These are phyloP conservation scores for Trichoderma polysporum DNA, from an alignment of 2,329 filamentous ascomycete genomes.

Conservation along the genomic window DNA sequence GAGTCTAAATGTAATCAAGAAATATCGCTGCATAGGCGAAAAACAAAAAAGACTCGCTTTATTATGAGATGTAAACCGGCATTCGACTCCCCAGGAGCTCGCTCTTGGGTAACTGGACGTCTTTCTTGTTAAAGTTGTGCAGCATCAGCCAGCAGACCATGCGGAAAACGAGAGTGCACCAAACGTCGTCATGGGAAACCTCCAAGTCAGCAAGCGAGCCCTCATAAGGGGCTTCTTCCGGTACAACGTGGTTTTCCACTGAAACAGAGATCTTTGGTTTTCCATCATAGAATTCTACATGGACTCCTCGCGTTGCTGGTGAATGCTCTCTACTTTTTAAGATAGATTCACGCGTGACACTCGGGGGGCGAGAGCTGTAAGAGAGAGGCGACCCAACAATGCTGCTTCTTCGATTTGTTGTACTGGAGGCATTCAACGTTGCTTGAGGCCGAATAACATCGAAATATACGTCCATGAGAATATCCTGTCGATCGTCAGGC, in stretches of 20 bases:
- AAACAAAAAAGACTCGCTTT: background rate
- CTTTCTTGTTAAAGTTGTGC: conserved; percentile 57
- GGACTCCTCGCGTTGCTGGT: background rate
- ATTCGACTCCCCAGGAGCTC: conserved; percentile 55
- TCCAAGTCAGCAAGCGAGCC: conserved; percentile 27
- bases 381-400: conserved; percentile 28
- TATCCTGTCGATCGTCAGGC: conserved; percentile 49
- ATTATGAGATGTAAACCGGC: conserved; percentile 52
- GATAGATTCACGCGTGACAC: background rate
- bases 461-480: conserved; percentile 56
- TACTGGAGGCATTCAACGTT: conserved; percentile 34
- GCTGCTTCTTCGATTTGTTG: conserved; percentile 30
- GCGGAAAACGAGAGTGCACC: conserved; percentile 55
- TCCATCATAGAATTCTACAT: background rate
- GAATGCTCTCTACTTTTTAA: conserved; percentile 5
- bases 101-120: conserved; percentile 53
- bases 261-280: background rate
- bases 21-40: background rate
- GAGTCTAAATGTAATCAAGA: background rate
- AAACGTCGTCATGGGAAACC: conserved; percentile 45
- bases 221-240: background rate
- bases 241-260: background rate
- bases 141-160: conserved; percentile 60
- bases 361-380: background rate
- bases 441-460: conserved; percentile 43